Percentiles rank a stretch among this genome's conserved stretches.
Conservation (phyloP, 2,329 filamentous ascomycete species). For the Aspergillus sp. region DNA sequence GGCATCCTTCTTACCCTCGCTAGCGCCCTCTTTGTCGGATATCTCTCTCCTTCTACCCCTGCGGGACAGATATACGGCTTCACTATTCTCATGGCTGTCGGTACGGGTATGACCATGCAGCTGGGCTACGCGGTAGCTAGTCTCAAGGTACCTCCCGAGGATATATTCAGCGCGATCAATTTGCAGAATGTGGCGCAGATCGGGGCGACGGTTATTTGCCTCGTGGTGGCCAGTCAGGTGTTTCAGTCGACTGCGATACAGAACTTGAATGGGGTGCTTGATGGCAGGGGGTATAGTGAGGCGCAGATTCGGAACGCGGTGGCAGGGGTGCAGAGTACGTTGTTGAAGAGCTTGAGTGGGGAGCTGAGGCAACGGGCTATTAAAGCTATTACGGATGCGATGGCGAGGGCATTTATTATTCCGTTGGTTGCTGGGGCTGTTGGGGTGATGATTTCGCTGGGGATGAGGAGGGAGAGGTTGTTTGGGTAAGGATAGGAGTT, state of each 20-base stretch:
- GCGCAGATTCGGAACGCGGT: conserved; percentile 35
- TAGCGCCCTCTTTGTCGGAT: conserved; percentile 8
- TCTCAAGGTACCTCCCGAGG: conserved; percentile 13
- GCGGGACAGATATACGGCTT: conserved; percentile 19
- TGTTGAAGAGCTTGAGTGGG: conserved; percentile 32
- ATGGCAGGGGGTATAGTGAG: conserved; percentile 27
- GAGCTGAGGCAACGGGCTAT: conserved; percentile 31
- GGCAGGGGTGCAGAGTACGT: conserved; percentile 34
- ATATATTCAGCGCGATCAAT: conserved; percentile 14
- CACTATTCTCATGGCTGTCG: conserved; percentile 20
- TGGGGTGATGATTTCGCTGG: background rate
- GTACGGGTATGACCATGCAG: conserved; percentile 23
- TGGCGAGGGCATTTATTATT: conserved; percentile 34
- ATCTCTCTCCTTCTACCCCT: conserved; percentile 11
- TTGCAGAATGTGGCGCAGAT: conserved; percentile 24
- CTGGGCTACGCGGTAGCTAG: conserved; percentile 23
- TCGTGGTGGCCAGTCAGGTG: conserved; percentile 22
- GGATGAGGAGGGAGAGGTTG: conserved; percentile 5
- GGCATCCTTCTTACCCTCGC: conserved; percentile 9
- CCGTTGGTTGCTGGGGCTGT: conserved; percentile 21
- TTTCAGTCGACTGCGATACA: conserved; percentile 22
- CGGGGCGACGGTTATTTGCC: conserved; percentile 17
- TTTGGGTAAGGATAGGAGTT: background rate
- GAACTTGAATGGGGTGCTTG: conserved; percentile 30
- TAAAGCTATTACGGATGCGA: conserved; percentile 29